phyloP scores from a whole-genome alignment of 176 grass and related monocot genomes.

The Triticum dicoccoides region DNA sequence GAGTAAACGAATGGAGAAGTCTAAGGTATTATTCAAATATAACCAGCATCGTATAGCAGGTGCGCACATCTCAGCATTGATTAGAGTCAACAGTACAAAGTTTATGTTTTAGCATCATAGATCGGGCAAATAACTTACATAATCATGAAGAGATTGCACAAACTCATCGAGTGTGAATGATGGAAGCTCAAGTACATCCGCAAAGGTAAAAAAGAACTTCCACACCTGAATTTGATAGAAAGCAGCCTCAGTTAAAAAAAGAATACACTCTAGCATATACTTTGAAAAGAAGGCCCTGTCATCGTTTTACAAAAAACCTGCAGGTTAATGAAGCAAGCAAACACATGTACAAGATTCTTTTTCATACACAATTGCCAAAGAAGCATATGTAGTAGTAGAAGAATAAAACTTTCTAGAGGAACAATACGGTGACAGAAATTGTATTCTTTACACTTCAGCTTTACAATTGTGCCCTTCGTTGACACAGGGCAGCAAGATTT shows the following conservation, averaged over 20 bases:
- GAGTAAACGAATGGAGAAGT: conserved; percentile 2
- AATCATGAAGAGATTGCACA: conserved; percentile 98
- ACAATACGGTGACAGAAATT: neutral
- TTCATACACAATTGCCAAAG: neutral
- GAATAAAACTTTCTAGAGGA: neutral
- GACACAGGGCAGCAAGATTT: neutral
- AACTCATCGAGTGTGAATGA: conserved; percentile 96
- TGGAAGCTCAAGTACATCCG: conserved; percentile 81
- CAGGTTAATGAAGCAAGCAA: neutral
- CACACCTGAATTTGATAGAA: conserved; percentile 65
- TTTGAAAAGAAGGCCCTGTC: neutral
- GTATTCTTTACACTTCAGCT: neutral
- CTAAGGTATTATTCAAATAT: conserved; percentile 6
- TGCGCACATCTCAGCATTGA: neutral
- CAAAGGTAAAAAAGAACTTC: conserved; percentile 94
- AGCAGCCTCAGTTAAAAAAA: conserved; percentile 22
- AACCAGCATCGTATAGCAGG: conserved; percentile 7
- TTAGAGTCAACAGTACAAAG: neutral
- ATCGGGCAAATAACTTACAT: conserved; percentile 51
- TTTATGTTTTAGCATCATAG: conserved; percentile 9
- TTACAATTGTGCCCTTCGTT: neutral
- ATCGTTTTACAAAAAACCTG: neutral
- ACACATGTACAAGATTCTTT: neutral
- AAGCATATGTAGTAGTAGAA: neutral
- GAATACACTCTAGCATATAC: neutral